Evolutionary conservation across 1,284 basidiomycete genomes (phyloP).

Genomic region (Cutaneotrichosporon sp.): DNA sequence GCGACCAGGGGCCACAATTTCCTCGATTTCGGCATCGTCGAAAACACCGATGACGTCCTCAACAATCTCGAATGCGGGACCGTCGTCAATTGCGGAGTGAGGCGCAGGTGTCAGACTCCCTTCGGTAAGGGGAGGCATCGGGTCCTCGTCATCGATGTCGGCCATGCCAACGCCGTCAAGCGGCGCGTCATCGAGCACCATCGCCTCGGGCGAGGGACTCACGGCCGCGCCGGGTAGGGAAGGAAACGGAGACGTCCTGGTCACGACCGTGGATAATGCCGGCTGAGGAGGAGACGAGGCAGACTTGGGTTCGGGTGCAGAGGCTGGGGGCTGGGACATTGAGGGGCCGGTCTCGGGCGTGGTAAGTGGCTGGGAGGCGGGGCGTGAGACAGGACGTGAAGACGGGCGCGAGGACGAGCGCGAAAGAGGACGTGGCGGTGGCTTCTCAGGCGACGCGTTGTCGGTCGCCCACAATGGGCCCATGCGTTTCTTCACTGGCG

Average conservation of each 20-base stretch:
- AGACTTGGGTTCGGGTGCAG: too few relatives aligned
- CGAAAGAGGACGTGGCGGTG: neutral
- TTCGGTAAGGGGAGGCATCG: neutral
- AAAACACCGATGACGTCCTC: neutral
- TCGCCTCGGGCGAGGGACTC: neutral
- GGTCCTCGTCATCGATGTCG: neutral
- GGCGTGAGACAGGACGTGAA: neutral
- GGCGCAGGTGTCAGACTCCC: neutral
- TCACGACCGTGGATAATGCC: too few relatives aligned
- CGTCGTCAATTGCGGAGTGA: neutral
- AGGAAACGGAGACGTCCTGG: too few relatives aligned
- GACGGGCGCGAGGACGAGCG: neutral
- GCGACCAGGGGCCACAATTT: neutral
- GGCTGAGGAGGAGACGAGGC: too few relatives aligned
- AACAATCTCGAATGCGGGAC: neutral
- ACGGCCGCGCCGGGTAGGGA: too few relatives aligned
- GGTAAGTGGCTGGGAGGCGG: neutral
- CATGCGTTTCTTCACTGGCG: neutral
- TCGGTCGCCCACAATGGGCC: slow-evolving; percentile 1
- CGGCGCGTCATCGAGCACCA: neutral
- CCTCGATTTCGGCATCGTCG: neutral
- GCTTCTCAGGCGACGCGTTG: neutral
- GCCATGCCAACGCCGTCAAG: neutral
- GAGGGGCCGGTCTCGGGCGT: neutral
- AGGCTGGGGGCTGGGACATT: neutral